A percentile compares a stretch with the other conserved stretches of the same genome.
Conservation (phyloP, 2,329 filamentous ascomycete species). For the Pyrenochaeta sp. region DNA sequence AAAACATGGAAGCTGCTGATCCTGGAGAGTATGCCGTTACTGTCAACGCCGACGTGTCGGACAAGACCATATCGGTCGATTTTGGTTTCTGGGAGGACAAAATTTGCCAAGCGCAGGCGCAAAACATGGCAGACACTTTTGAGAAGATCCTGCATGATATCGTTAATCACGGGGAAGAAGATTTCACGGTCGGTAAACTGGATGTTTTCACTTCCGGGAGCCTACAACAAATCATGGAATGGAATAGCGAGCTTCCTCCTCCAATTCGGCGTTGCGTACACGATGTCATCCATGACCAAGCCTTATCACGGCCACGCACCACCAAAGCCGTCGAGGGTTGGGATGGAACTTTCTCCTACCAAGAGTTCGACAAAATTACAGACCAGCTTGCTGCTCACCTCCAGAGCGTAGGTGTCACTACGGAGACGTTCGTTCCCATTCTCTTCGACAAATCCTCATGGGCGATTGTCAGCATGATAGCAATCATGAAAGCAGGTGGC, state of each 20-base stretch:
- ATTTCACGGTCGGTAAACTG: conserved; percentile 32
- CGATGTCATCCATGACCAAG: conserved; percentile 40
- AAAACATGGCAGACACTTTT: conserved; percentile 40
- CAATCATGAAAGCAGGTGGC: conserved; percentile 49
- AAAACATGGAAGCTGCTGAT: conserved; percentile 46
- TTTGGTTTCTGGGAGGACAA: conserved; percentile 44
- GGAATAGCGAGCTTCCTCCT: conserved; percentile 36
- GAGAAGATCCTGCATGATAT: conserved; percentile 34
- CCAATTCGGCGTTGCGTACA: conserved; percentile 38
- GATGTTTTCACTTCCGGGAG: conserved; percentile 32
- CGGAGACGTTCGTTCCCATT: conserved; percentile 45
- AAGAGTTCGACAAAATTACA: conserved; percentile 42
- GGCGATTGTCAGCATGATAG: conserved; percentile 44
- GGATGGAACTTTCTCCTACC: conserved; percentile 41
- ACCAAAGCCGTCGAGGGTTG: conserved; percentile 41
- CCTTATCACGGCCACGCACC: conserved; percentile 32
- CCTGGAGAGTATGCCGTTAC: conserved; percentile 46
- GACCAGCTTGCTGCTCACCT: conserved; percentile 36
- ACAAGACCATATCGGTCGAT: conserved; percentile 36
- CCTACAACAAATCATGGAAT: conserved; percentile 32
- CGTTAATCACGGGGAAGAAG: conserved; percentile 16
- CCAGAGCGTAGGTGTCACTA: conserved; percentile 30
- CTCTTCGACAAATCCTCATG: conserved; percentile 46
- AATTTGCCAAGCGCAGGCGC: conserved; percentile 32
- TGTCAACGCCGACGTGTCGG: conserved; percentile 43